A percentile compares a stretch with the other conserved stretches of the same genome.
Evolutionary conservation across 2,329 filamentous ascomycete species (phyloP).

Genomic region (Trichoderma gracile): DNA sequence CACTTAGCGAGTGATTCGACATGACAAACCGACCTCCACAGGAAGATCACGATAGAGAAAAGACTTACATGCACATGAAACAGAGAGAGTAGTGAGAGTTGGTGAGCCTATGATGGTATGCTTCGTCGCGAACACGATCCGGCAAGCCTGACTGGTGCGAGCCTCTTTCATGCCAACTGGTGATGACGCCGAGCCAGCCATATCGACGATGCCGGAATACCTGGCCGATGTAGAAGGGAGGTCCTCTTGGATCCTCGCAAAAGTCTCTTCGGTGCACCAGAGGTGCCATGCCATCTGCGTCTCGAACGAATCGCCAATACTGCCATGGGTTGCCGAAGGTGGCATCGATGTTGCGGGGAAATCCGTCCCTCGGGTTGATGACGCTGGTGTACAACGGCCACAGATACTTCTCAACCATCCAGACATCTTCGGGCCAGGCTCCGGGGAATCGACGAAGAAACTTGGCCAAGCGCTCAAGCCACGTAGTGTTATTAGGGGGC

Average conservation of each 20-base stretch:
- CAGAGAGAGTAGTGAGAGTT: constrained; percentile 60
- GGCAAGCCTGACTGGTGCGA: constrained; percentile 28
- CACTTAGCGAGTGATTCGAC: background rate
- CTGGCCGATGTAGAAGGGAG: constrained; percentile 70
- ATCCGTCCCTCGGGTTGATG: constrained; percentile 35
- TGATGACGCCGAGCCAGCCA: constrained; percentile 76
- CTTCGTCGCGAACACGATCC: background rate
- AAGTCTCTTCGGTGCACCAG: constrained; percentile 35
- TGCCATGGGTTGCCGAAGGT: constrained; percentile 37
- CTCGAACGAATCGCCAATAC: constrained; percentile 41
- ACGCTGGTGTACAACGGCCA: constrained; percentile 60
- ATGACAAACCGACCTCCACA: background rate
- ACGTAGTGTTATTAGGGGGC: constrained; percentile 49
- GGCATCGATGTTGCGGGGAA: constrained; percentile 33
- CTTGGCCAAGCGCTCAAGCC: constrained; percentile 63
- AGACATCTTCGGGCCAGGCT: constrained; percentile 63
- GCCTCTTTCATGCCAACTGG: constrained; percentile 73
- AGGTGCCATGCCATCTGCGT: constrained; percentile 48
- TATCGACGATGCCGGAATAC: constrained; percentile 83
- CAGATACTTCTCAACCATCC: constrained; percentile 66
- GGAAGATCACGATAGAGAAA: background rate
- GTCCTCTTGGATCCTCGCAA: constrained; percentile 28
- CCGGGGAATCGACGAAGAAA: constrained; percentile 53
- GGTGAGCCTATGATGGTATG: background rate
- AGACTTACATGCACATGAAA: constrained; percentile 73